A percentile compares a stretch with the other conserved stretches of the same genome.
Conservation (phyloP, 768 basidiomycete genomes). For the Mrakia frigida region DNA sequence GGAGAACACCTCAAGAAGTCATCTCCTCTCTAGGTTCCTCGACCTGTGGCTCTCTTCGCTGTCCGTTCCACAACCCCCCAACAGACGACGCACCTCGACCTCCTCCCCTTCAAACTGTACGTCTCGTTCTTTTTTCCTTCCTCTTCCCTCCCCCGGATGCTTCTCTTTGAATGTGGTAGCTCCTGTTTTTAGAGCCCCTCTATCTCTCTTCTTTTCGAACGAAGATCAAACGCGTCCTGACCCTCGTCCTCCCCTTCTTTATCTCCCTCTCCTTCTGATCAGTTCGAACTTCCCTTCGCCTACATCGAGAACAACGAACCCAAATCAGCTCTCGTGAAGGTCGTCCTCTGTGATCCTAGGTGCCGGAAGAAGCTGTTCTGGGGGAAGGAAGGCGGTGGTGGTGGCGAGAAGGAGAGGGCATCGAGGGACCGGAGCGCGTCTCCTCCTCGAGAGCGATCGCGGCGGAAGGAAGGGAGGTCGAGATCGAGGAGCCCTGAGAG, state of each 20-base stretch:
- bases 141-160: background rate
- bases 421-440: background rate
- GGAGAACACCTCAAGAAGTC: slow-evolving; percentile 90
- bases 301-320: slow-evolving; percentile 71
- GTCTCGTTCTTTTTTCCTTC: background rate
- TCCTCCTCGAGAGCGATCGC: background rate
- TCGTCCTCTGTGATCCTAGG: slow-evolving; percentile 65
- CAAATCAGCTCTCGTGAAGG: slow-evolving; percentile 82
- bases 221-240: background rate
- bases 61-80: slow-evolving; percentile 56
- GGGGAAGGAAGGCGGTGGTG: background rate
- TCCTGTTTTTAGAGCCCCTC: no score
- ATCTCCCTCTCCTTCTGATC: no score
- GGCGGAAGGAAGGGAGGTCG: background rate
- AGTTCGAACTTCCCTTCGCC: slow-evolving; percentile 78
- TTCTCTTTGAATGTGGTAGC: no score
- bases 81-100: background rate
- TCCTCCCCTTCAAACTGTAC: slow-evolving; percentile 18
- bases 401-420: no score
- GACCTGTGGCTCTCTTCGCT: slow-evolving; percentile 85
- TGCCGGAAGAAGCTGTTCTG: slow-evolving; percentile 69
- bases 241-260: no score
- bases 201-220: background rate
- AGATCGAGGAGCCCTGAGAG: background rate
- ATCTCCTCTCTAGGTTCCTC: slow-evolving; percentile 76